phyloP scores from a whole-genome alignment of 139 green algal species.

The Picochlorum sp. region DNA sequence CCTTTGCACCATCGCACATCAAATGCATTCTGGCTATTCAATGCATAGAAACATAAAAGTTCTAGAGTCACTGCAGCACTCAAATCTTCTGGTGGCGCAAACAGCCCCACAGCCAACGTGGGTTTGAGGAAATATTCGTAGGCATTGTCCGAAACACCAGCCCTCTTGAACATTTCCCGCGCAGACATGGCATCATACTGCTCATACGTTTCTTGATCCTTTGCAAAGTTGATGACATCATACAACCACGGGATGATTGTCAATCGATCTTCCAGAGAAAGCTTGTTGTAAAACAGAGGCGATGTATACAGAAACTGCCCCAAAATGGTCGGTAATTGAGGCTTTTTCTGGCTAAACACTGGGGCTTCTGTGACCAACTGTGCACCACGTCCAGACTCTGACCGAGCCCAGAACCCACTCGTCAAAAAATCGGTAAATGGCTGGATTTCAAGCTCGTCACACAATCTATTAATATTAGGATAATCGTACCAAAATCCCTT shows the following conservation, averaged over 20 bases:
- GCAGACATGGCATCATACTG: constrained; percentile 76
- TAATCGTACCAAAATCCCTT: constrained; percentile 77
- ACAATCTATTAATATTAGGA: constrained; percentile 63
- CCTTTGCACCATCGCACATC: constrained; percentile 59
- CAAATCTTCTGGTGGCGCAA: constrained; percentile 68
- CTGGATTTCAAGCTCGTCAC: constrained; percentile 48
- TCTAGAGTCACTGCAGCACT: constrained; percentile 67
- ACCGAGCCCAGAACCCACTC: constrained; percentile 51
- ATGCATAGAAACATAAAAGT: constrained; percentile 79
- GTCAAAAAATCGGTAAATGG: constrained; percentile 72
- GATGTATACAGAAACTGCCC: constrained; percentile 77
- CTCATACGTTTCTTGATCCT: constrained; percentile 45
- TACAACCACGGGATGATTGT: constrained; percentile 78
- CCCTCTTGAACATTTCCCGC: constrained; percentile 63
- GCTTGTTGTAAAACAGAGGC: constrained; percentile 45
- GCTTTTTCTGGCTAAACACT: constrained; percentile 59
- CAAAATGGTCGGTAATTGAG: constrained; percentile 64
- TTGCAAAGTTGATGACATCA: constrained; percentile 60
- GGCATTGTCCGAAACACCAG: constrained; percentile 40
- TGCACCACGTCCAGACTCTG: constrained; percentile 8
- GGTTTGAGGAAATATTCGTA: constrained; percentile 77
- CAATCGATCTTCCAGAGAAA: constrained; percentile 22
- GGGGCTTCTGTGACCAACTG: constrained; percentile 44
- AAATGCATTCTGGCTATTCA: constrained; percentile 59
- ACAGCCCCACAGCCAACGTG: constrained; percentile 66